Conservation (phyloP, 306 rosid genomes). For the Castanea mollissima region DNA sequence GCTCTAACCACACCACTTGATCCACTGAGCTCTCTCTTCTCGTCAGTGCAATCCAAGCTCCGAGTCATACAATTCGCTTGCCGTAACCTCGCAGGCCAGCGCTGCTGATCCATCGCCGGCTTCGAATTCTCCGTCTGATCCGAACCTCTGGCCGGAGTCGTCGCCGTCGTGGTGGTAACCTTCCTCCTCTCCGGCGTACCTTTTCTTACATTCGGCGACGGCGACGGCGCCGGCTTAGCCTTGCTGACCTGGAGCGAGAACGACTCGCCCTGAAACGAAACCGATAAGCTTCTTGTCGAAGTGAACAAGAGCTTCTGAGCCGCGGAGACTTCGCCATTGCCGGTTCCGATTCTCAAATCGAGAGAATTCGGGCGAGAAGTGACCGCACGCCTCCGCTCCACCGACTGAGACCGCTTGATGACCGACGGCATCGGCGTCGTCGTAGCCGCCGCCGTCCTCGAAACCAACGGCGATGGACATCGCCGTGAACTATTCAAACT, state of each 20-base stretch:
- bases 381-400: conserved; percentile 51
- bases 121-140: conserved; percentile 51
- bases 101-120: conserved; percentile 58
- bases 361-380: conserved; percentile 53
- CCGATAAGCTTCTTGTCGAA: conserved; percentile 82
- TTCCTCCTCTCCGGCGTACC: conserved; percentile 81
- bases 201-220: conserved; percentile 54
- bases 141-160: conserved; percentile 38
- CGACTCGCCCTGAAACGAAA: conserved; percentile 93
- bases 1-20: conserved; percentile 56
- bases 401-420: conserved; percentile 56
- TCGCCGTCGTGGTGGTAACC: conserved; percentile 21
- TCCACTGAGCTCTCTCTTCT: conserved; percentile 38
- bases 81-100: conserved; percentile 60
- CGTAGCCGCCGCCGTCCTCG: conserved; percentile 36
- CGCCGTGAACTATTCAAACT: conserved; percentile 44
- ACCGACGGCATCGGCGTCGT: conserved; percentile 30
- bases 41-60: conserved; percentile 61
- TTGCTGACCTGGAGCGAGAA: conserved; percentile 79
- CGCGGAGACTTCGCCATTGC: conserved; percentile 40
- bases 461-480: conserved; percentile 57
- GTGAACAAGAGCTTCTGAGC: conserved; percentile 77
- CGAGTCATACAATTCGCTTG: conserved; percentile 46
- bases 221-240: conserved; percentile 54
- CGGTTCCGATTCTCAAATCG: conserved; percentile 35